Evolutionary conservation across 106 monocot genomes (phyloP), one percentile per base, ranked within the genome.

Genomic region (Dendrobium chrysotoxum): DNA sequence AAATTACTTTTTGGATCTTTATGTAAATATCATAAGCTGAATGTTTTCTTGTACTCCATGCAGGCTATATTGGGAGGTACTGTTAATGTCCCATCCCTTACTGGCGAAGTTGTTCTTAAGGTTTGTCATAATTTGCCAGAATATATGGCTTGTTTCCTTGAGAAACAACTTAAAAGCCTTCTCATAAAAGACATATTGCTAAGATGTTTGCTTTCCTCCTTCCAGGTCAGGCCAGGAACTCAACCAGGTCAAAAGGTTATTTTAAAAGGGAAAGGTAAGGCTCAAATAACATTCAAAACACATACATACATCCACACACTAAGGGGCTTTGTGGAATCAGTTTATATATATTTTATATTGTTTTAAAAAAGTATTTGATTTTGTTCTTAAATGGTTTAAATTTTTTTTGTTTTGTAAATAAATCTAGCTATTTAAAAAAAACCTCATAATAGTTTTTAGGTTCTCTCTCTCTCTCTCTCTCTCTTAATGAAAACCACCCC

Each of bases 181-280:
- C 3, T 35, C 64, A 21, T 64, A 5, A 21, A 17, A 0, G 53
- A 53, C 16, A 26, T 64, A 23, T 64, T 64, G 16, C 64, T 64
- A 5, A 6, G 64, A 21, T 4, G 64, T 17, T 21, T 16, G 18
- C 1, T 7, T 64, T 64, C 18, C n/a, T 64, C 6, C 20, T 7
- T n/a, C n/a, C 85, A 95, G 95, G 95, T 95, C 81, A 78, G 84
- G n/a, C 83, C 91, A 81, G 95, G 95, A 41, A 89, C 95, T 39
- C 95, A 95, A 86, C 95, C 95, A 65, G 90, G 89, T 74, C 92
- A 92, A 75, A 95, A 95, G 79, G 95, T 92, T 23, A 89, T 91
- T 78, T 76, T 95, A 70, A 91, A 80, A 82, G 95, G 92, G 17
- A 95, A 92, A 92, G 92, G 92, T 90, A 53, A 78, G 83, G 4